These are phyloP conservation scores for Trichosporon sp. DNA, from an alignment of 1,284 basidiomycete genomes.

Conservation along the genomic window DNA sequence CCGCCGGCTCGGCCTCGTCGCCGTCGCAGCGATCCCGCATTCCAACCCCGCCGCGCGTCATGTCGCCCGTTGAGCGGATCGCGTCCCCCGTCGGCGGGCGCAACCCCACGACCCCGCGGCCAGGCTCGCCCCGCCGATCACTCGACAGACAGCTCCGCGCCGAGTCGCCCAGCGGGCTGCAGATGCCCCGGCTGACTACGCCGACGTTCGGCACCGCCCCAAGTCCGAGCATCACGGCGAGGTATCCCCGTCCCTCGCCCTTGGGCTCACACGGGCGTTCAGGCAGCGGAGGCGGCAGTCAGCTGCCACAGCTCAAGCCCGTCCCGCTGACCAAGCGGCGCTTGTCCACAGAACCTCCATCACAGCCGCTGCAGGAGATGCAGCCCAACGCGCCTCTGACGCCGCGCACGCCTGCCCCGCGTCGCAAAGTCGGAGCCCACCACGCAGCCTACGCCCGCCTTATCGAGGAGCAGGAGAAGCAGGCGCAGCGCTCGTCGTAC, in stretches of 20 bases:
- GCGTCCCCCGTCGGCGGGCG: background rate
- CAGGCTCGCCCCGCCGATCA: background rate
- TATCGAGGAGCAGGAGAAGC: background rate
- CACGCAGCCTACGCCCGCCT: background rate
- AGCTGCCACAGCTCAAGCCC: background rate
- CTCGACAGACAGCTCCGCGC: background rate
- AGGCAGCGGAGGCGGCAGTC: background rate
- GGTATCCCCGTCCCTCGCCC: background rate
- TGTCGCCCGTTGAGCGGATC: background rate
- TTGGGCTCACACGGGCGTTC: background rate
- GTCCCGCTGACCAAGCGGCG: background rate
- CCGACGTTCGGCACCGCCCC: background rate
- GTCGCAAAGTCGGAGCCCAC: background rate
- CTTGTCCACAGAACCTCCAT: background rate
- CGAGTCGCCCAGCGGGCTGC: background rate
- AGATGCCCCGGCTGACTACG: background rate
- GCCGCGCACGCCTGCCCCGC: background rate
- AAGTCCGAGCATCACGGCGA: background rate
- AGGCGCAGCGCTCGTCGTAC: background rate
- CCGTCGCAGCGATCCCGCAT: background rate
- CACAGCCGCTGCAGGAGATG: conserved; percentile 2
- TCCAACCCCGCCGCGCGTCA: background rate
- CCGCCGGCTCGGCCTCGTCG: no score
- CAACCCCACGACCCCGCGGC: background rate
- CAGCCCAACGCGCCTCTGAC: background rate